Conservation (phyloP, 2,329 filamentous ascomycete genomes). For the Sporothrix euskadiensis region DNA sequence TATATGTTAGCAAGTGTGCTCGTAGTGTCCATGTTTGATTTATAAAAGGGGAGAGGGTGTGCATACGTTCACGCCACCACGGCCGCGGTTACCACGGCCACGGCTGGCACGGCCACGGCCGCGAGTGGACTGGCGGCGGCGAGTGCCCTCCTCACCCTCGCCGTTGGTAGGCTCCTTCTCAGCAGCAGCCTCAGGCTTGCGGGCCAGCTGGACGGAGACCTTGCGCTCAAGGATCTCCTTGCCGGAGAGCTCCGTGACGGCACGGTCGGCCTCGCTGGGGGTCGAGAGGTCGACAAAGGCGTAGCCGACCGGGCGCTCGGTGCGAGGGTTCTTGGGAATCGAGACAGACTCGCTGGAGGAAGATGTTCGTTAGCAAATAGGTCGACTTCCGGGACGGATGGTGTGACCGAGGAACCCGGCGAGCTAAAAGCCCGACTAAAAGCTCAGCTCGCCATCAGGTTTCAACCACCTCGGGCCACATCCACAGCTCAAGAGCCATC, state of each 20-base stretch:
- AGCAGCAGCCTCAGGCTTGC: conserved; percentile 86
- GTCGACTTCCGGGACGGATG: background rate
- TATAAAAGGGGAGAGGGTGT: background rate
- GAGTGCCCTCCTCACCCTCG: conserved; percentile 69
- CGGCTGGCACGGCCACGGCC: conserved; percentile 67
- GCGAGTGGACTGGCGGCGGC: conserved; percentile 63
- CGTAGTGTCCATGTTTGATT: no score
- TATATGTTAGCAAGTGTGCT: background rate
- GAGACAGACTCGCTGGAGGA: conserved; percentile 85
- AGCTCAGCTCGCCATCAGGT: background rate
- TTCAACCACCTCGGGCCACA: background rate
- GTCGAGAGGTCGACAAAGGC: conserved; percentile 98
- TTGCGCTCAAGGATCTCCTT: conserved; percentile 98
- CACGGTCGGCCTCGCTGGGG: conserved; percentile 89
- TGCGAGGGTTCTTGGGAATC: conserved; percentile 99
- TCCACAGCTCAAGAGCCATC: background rate
- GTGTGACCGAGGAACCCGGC: background rate
- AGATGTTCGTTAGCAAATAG: conserved; percentile 10
- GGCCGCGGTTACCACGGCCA: conserved; percentile 64
- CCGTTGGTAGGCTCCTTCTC: conserved; percentile 78
- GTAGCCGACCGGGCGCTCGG: conserved; percentile 96
- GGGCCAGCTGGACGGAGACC: conserved; percentile 97
- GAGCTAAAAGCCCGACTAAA: background rate
- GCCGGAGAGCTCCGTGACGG: conserved; percentile 92
- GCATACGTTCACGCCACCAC: conserved; percentile 65